Evolutionary conservation across 306 rosid species (phyloP).

Genomic region (Cotoneaster glaucophyllus): DNA sequence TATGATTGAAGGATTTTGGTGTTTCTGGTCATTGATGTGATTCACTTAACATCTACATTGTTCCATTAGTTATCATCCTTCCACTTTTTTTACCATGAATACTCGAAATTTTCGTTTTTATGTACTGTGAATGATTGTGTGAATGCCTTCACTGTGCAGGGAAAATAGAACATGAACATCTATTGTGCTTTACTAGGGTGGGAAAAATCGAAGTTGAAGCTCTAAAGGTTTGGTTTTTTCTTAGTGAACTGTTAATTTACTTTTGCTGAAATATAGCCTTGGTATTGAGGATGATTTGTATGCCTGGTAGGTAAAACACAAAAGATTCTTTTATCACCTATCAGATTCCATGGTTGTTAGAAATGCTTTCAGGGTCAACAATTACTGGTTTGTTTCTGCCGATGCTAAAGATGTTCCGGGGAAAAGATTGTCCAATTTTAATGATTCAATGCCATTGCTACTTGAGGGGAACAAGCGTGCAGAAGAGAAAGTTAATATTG

Average conservation of each 20-base stretch:
- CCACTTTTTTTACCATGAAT: background rate
- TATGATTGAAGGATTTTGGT: background rate
- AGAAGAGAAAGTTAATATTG: conserved; percentile 1
- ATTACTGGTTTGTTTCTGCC: conserved; percentile 30
- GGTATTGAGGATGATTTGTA: background rate
- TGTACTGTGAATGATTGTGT: background rate
- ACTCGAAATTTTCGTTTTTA: background rate
- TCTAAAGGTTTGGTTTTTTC: conserved; percentile 25
- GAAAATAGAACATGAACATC: conserved; percentile 36
- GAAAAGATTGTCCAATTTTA: background rate
- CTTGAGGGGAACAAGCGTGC: background rate
- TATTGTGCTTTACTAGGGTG: conserved; percentile 20
- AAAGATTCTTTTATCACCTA: conserved; percentile 29
- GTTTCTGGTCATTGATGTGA: background rate
- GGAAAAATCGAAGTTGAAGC: conserved; percentile 28
- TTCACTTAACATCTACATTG: background rate
- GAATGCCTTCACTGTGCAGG: conserved; percentile 11
- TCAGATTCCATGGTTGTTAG: conserved; percentile 33
- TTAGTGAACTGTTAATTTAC: background rate
- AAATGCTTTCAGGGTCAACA: conserved; percentile 15
- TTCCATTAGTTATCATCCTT: background rate
- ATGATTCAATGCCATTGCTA: background rate
- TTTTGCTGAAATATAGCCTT: background rate
- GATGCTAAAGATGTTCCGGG: conserved; percentile 19
- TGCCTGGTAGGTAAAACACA: conserved; percentile 32